Evolutionary conservation across 768 basidiomycete genomes (phyloP).

Genomic region (Galerina marginata): DNA sequence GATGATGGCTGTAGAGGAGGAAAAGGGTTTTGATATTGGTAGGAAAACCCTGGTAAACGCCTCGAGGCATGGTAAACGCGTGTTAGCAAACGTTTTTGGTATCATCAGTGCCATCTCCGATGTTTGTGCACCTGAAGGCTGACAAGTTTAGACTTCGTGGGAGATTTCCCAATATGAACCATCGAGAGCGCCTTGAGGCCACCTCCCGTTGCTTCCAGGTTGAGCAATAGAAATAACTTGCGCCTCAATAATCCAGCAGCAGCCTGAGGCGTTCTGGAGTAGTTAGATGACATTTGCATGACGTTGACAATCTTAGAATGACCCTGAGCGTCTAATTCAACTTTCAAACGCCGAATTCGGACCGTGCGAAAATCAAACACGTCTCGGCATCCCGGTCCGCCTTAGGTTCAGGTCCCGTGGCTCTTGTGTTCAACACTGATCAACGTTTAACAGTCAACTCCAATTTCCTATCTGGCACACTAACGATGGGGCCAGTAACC

Average conservation of each 20-base stretch:
- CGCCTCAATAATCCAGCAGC: too few relatives aligned
- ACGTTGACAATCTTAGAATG: neutral
- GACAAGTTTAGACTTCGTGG: conserved; percentile 4
- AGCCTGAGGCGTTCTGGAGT: neutral
- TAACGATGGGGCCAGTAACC: too few relatives aligned
- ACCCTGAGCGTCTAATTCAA: neutral
- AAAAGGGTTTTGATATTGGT: neutral
- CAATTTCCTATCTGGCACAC: too few relatives aligned
- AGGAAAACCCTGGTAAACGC: conserved; percentile 4
- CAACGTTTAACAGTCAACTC: too few relatives aligned
- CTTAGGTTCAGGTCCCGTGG: too few relatives aligned
- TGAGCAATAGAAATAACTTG: too few relatives aligned
- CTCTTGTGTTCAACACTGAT: too few relatives aligned
- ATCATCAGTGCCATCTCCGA: conserved; percentile 5
- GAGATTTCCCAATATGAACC: conserved; percentile 1
- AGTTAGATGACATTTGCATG: neutral
- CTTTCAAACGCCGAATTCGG: too few relatives aligned
- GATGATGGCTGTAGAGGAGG: conserved; percentile 10
- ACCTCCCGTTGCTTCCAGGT: too few relatives aligned
- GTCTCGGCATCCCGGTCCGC: too few relatives aligned
- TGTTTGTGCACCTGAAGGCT: neutral
- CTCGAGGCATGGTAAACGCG: conserved; percentile 5
- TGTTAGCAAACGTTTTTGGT: conserved; percentile 5
- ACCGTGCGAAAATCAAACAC: too few relatives aligned
- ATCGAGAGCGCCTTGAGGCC: neutral